phyloP scores from a whole-genome alignment of 2,329 filamentous ascomycete species.

The Akanthomyces uredinophilus region DNA sequence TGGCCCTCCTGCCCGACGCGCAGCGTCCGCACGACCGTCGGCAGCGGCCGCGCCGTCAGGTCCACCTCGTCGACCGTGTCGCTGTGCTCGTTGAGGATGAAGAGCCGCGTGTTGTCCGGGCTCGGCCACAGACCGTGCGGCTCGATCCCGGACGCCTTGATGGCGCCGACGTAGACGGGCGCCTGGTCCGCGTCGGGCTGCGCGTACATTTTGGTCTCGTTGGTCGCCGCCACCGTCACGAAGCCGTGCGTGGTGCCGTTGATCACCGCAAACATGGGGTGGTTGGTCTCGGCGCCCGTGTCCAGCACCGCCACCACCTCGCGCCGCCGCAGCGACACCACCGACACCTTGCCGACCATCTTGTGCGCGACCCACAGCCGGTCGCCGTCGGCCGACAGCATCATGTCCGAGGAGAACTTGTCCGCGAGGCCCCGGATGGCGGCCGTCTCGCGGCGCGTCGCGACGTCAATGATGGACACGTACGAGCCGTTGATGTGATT shows the following conservation, averaged over 20 bases:
- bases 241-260: conserved; percentile 14
- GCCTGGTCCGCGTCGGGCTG: conserved; percentile 4
- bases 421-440: conserved; percentile 13
- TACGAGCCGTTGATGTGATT: conserved; percentile 17
- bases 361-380: conserved; percentile 16
- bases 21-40: conserved; percentile 8
- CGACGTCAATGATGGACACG: conserved; percentile 17
- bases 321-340: conserved; percentile 3
- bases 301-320: conserved; percentile 12
- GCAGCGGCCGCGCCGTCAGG: conserved; percentile 8
- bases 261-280: conserved; percentile 15
- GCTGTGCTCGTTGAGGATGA: conserved; percentile 17
- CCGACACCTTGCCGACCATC: conserved; percentile 15
- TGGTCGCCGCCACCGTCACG: conserved; percentile 14
- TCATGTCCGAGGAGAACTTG: conserved; percentile 17
- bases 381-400: conserved; percentile 16
- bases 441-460: conserved; percentile 4
- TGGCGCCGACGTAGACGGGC: conserved; percentile 14
- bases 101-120: conserved; percentile 15
- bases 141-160: conserved; percentile 12
- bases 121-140: conserved; percentile 18
- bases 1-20: conserved; percentile 16
- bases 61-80: conserved; percentile 17
- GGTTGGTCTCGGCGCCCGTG: conserved; percentile 16
- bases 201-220: conserved; percentile 15